A percentile compares a stretch with the other conserved stretches of the same genome.
Conservation (phyloP, 2,329 filamentous ascomycete genomes). For the Aspergillus sp. region DNA sequence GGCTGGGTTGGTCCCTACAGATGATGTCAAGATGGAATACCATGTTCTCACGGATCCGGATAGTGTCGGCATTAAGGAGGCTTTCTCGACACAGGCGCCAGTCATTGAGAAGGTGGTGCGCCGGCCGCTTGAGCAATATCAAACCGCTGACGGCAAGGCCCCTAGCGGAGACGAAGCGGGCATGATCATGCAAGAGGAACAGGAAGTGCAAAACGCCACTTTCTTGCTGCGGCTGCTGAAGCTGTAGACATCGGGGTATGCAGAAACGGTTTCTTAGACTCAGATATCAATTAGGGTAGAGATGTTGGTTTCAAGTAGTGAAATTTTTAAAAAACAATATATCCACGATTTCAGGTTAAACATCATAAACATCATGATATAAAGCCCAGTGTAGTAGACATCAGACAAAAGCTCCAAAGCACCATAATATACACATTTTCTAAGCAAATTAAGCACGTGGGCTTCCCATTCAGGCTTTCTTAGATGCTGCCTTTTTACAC, state of each 20-base stretch:
- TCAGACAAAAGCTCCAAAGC: background rate
- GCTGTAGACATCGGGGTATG: constrained; percentile 51
- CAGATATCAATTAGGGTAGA: constrained; percentile 11
- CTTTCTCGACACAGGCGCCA: constrained; percentile 66
- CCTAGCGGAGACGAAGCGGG: constrained; percentile 54
- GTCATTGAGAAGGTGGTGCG: constrained; percentile 76
- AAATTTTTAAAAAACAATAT: constrained; percentile 1
- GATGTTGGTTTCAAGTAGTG: constrained; percentile 9
- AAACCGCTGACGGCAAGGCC: constrained; percentile 59
- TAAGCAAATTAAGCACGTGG: background rate
- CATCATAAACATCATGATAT: background rate
- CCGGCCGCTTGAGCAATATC: constrained; percentile 71
- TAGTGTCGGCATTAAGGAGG: constrained; percentile 67
- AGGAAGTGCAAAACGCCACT: constrained; percentile 80
- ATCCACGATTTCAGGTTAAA: background rate
- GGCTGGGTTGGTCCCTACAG: constrained; percentile 83
- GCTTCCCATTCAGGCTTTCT: constrained; percentile 41
- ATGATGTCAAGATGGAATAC: constrained; percentile 96
- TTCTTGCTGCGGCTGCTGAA: constrained; percentile 75
- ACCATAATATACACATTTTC: constrained; percentile 2
- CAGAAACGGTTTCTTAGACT: background rate
- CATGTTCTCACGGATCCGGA: constrained; percentile 76
- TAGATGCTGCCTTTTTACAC: constrained; percentile 51
- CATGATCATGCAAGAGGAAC: constrained; percentile 77
- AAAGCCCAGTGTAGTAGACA: background rate